Evolutionary conservation across 2,329 filamentous ascomycete species (phyloP).

Genomic region (Fusarium concolor): DNA sequence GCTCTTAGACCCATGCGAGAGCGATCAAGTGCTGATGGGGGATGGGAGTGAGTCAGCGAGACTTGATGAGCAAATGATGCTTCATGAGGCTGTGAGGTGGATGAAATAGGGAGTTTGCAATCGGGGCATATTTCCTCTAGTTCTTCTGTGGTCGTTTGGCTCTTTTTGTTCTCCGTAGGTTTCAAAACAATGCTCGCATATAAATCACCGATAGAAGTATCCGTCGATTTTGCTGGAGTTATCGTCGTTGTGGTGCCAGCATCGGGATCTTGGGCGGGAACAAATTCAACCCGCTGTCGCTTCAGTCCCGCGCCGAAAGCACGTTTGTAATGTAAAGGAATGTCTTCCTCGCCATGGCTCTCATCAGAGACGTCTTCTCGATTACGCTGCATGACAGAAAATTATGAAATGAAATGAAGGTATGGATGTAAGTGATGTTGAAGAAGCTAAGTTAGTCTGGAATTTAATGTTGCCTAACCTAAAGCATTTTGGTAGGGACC

Average conservation of each 20-base stretch:
- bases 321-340: conserved; percentile 64
- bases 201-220: conserved; percentile 59
- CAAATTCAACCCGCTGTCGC: conserved; percentile 66
- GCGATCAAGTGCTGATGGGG: conserved; percentile 77
- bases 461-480: conserved; percentile 4
- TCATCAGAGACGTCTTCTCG: conserved; percentile 42
- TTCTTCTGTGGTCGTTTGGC: conserved; percentile 30
- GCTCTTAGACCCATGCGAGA: conserved; percentile 76
- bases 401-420: not conserved
- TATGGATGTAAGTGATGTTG: not conserved
- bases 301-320: conserved; percentile 69
- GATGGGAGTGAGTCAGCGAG: conserved; percentile 74
- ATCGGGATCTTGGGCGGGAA: conserved; percentile 62
- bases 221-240: conserved; percentile 35
- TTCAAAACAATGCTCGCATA: conserved; percentile 76
- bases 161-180: conserved; percentile 15
- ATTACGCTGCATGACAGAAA: conserved; percentile 45
- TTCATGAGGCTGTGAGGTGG: conserved; percentile 60
- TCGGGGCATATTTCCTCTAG: conserved; percentile 47
- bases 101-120: conserved; percentile 53
- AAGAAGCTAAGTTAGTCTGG: not conserved
- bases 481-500: not conserved
- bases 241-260: conserved; percentile 36
- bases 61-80: conserved; percentile 78
- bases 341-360: conserved; percentile 55